These are phyloP conservation scores for Neurospora pannonica DNA, from an alignment of 495 filamentous ascomycete genomes.

Conservation along the genomic window DNA sequence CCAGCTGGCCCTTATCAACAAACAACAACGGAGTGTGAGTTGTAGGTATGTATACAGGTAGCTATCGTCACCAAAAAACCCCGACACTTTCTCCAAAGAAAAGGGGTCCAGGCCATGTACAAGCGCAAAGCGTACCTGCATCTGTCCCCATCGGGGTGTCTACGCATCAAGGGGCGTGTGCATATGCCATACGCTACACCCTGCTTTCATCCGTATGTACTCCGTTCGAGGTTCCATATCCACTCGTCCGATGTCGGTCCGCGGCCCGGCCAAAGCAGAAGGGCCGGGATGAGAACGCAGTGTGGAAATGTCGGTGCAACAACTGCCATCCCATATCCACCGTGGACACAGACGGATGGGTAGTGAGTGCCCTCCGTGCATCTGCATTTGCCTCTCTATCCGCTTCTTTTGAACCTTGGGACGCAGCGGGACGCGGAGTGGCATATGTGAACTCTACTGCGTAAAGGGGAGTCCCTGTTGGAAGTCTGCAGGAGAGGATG, in stretches of 20 bases:
- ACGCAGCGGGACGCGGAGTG: neutral
- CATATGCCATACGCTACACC: neutral
- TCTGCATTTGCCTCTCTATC: neutral
- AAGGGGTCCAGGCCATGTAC: neutral
- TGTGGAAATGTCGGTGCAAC: neutral
- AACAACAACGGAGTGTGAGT: neutral
- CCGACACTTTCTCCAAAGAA: neutral
- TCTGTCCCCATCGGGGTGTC: neutral
- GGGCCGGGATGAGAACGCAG: neutral
- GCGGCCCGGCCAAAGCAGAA: neutral
- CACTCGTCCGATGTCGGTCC: neutral
- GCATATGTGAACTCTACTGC: neutral
- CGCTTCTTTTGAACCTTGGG: neutral
- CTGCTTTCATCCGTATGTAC: neutral
- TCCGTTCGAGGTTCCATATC: neutral
- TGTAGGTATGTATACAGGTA: neutral
- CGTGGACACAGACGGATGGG: neutral
- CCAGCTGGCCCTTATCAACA: too few relatives aligned
- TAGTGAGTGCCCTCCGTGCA: neutral
- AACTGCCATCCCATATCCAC: neutral
- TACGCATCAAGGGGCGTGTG: neutral
- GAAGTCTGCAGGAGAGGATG: neutral
- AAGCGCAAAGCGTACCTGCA: neutral
- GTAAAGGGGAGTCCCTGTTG: neutral
- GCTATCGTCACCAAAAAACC: neutral